Evolutionary conservation across 1,139 yeast genomes (phyloP), one percentile per base, ranked within the genome.

Genomic region (Geotrichum phurueaensis): DNA sequence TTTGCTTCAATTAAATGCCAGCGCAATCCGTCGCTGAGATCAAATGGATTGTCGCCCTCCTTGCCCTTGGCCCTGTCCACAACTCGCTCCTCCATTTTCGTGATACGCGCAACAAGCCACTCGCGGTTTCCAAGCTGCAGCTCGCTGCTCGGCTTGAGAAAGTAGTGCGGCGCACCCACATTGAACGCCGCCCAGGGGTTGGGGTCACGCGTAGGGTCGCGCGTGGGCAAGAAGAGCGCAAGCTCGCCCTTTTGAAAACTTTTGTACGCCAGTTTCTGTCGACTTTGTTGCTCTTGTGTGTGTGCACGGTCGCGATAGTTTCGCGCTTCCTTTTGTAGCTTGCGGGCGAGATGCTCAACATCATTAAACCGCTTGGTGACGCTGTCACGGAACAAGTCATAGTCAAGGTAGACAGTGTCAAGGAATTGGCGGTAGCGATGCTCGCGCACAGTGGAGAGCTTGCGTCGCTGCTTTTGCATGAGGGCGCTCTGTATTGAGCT

Each of bases 171-270:
- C 0, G 91, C 86, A 0, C 90, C 94, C 55, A 86, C 81, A 67
- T 88, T 88, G 75, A 89, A 89, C 0, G 94, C 94, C 0, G 95
- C 94, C 96, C 96, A 89, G 2, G 92, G 89, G 64, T 84, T 86
- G 25, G 75, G 71, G 53, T 71, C 73, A 1, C 72, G 61, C 13
- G 70, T 68, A 29, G 76, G 77, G 55, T 82, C 86, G 27, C 85
- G 78, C 0, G 96, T 89, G 1, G 96, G 96, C 64, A 92, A 75
- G 70, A 92, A 92, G 60, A 92, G 75, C 0, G 89, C 96, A 66
- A 89, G 75, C 70, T 91, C 97, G 22, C 86, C 89, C 18, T 76
- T 75, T 63, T 81, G 81, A 72, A 92, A 91, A 51, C 69, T 63
- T 63, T 80, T 81, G 66, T 90, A 79, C 0, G 96, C 80, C 1